Percentiles rank a stretch among this genome's conserved stretches.
Conservation (phyloP, 2,329 filamentous ascomycete genomes). For the Drechslerella coelobrocha region DNA sequence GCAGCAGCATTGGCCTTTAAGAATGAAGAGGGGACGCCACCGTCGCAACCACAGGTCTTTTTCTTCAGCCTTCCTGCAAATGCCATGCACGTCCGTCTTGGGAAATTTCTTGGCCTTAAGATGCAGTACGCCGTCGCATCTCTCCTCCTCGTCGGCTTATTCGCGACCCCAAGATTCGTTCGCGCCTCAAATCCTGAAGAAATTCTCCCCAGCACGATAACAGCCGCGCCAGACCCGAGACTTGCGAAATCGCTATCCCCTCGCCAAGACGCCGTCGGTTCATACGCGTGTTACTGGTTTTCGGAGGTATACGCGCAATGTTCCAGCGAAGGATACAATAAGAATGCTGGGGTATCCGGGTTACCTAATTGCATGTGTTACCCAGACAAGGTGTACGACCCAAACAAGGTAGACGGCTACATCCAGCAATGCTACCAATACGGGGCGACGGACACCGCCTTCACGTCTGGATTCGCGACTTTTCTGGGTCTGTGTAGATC, state of each 20-base stretch:
- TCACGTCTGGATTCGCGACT: conserved; percentile 30
- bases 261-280: conserved; percentile 26
- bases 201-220: conserved; percentile 33
- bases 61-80: conserved; percentile 32
- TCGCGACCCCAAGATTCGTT: background rate
- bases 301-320: conserved; percentile 39
- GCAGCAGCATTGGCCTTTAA: conserved; percentile 5
- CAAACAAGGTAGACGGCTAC: conserved; percentile 35
- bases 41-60: background rate
- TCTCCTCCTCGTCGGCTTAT: background rate
- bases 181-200: conserved; percentile 12
- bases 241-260: conserved; percentile 31
- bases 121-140: background rate
- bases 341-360: conserved; percentile 34
- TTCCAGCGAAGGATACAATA: conserved; percentile 29
- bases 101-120: background rate
- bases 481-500: conserved; percentile 39
- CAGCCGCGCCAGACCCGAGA: conserved; percentile 30
- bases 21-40: conserved; percentile 1
- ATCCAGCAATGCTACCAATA: conserved; percentile 48
- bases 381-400: conserved; percentile 25
- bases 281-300: conserved; percentile 37
- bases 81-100: conserved; percentile 3
- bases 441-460: conserved; percentile 23
- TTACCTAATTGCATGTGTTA: conserved; percentile 42